A percentile compares a stretch with the other conserved stretches of the same genome.
phyloP scores from a whole-genome alignment of 1,139 yeast genomes.

The Ogataea hybrid region DNA sequence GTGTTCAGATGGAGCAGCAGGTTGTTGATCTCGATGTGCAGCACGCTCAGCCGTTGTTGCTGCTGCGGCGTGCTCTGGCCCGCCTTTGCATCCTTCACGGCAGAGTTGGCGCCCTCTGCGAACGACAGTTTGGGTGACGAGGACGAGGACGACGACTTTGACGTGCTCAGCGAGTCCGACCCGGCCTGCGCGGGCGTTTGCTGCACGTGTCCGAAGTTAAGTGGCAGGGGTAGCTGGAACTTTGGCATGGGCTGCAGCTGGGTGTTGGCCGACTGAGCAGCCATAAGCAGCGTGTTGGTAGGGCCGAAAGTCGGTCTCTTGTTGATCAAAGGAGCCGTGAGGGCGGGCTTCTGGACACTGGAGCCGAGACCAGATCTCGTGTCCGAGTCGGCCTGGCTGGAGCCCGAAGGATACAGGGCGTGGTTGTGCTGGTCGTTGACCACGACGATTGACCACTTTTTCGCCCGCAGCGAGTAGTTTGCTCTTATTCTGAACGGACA shows the following conservation, averaged over 20 bases:
- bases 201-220: constrained; percentile 13
- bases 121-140: constrained; percentile 17
- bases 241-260: constrained; percentile 16
- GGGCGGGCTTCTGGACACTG: constrained; percentile 7
- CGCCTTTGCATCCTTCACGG: constrained; percentile 5
- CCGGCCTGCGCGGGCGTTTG: constrained; percentile 10
- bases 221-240: constrained; percentile 24
- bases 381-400: constrained; percentile 5
- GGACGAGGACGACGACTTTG: constrained; percentile 20
- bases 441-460: constrained; percentile 60
- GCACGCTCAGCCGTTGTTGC: constrained; percentile 17
- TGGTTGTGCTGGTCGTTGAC: constrained; percentile 52
- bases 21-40: constrained; percentile 27
- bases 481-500: constrained; percentile 75
- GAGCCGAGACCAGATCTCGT: constrained; percentile 5
- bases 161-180: constrained; percentile 6
- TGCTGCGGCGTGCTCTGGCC: constrained; percentile 12
- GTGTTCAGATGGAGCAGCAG: constrained; percentile 25
- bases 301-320: constrained; percentile 22
- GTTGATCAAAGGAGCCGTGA: constrained; percentile 2
- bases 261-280: constrained; percentile 22
- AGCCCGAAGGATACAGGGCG: constrained; percentile 20
- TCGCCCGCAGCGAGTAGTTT: constrained; percentile 54
- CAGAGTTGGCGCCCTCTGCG: constrained; percentile 11
- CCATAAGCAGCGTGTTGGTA: constrained; percentile 21